Base-by-base conservation (phyloP, 192 early-diverging fungal genomes). In the Backusella tarrabulga region DNA sequence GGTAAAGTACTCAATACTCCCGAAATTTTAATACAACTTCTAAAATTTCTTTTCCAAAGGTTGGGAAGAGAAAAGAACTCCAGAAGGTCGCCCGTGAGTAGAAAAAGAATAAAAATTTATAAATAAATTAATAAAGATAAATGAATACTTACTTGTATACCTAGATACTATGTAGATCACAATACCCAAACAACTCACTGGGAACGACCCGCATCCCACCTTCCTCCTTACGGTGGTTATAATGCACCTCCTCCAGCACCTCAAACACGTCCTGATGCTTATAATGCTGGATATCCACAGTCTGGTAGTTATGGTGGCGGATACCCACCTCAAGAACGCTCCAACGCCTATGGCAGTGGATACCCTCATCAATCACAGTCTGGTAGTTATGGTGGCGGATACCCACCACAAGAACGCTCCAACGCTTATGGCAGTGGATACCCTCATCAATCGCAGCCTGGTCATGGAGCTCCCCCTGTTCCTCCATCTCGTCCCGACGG, bases 161-260 rank as follows among this genome's bases (percentile, higher is more conserved):
- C 14, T 75, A 79, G 77, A 35, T 81, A 77, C 35, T 81, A 74
- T 40, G 78, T 81, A 34, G 68, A 81, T 19, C 80, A 77, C 19
- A 77, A 75, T 6, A 74, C 68, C 26, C 67, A 72, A 69, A 54
- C 35, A 19, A 81, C 80, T 17, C 74, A 72, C 23, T 81, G 80
- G 80, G 80, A 81, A 41, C 66, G 77, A 41, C 80, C 80, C 26
- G 76, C 76, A 34, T 68, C 32, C 11, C 36, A 46, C 2, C 36
- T 40, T 32, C 76, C 76, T 29, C 32, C 76, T 36, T 76, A 70
- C 12, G 52, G 56, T 17, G 71, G 71, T 32, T 72, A 52, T 34
- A 38, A 12, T 36, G 8, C 29, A 19, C 50, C 46, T n/a, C 68
- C 69, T 72, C 70, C 68, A 26, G 70, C 41, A 7, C 67, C 67